Conservation (phyloP, 164 flowering plant genomes). For the Stephania japonica region DNA sequence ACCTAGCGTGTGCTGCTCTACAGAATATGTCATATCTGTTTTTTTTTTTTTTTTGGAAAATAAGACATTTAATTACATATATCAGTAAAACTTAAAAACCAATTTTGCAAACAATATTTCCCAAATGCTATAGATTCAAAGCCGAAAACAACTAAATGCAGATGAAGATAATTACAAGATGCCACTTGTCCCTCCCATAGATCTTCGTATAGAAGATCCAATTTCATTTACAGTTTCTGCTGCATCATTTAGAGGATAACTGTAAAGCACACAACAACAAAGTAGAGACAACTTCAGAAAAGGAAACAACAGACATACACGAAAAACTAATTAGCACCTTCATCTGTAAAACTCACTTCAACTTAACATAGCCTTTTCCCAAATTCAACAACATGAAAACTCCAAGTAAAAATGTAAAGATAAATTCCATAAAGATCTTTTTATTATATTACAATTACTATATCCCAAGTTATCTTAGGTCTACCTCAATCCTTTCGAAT, state of each 20-base stretch:
- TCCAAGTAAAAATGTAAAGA: too few species aligned
- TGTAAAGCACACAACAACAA: slow-evolving; percentile 29
- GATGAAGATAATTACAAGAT: slow-evolving; percentile 46
- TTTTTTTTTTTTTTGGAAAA: slow-evolving; percentile 8
- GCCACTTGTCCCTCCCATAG: slow-evolving; percentile 99
- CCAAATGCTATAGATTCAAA: neutral
- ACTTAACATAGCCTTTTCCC: too few species aligned
- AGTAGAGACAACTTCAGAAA: neutral
- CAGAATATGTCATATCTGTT: slow-evolving; percentile 75
- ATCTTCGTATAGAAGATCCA: slow-evolving; percentile 71
- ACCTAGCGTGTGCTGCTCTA: slow-evolving; percentile 71
- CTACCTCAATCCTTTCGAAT: too few species aligned
- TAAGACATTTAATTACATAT: neutral
- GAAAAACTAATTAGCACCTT: neutral
- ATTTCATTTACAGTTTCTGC: slow-evolving; percentile 83
- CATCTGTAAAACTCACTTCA: neutral
- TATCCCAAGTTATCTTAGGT: too few species aligned
- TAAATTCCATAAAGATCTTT: too few species aligned
- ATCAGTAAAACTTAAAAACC: neutral
- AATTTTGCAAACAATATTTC: neutral
- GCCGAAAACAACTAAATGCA: neutral
- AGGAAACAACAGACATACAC: neutral
- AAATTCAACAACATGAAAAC: too few species aligned
- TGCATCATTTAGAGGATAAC: slow-evolving; percentile 94
- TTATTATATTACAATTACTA: too few species aligned